Conservation (phyloP, 331 rosid genomes). For the Telfairia occidentalis region DNA sequence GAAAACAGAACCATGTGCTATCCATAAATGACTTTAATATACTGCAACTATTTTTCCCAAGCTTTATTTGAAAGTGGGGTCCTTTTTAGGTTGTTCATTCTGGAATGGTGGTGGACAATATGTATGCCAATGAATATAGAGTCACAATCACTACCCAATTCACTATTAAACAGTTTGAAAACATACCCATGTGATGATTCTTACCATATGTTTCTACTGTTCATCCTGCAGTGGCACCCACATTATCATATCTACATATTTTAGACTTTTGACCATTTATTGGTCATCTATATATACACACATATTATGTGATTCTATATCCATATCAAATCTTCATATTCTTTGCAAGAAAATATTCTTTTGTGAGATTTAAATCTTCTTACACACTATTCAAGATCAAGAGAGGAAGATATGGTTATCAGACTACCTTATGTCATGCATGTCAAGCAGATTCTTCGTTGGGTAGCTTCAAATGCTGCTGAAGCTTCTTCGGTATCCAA, state of each 20-base stretch:
- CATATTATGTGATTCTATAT: background rate
- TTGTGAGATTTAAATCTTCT: background rate
- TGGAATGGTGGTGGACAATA: background rate
- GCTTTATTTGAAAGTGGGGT: background rate
- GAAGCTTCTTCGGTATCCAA: background rate
- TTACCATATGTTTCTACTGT: slow-evolving; percentile 4
- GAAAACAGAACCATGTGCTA: slow-evolving; percentile 5
- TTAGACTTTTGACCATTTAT: background rate
- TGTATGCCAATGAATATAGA: background rate
- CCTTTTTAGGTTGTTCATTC: slow-evolving; percentile 4
- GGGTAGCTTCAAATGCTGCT: background rate
- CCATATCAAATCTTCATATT: background rate
- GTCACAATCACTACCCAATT: slow-evolving; percentile 2
- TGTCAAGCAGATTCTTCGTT: background rate
- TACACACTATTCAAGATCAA: background rate
- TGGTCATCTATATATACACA: background rate
- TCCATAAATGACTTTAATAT: background rate
- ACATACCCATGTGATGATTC: slow-evolving; percentile 4
- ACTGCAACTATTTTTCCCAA: background rate
- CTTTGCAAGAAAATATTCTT: background rate
- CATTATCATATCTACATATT: background rate
- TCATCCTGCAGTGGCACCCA: background rate
- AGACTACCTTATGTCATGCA: background rate
- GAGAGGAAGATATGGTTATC: background rate
- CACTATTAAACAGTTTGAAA: background rate